phyloP scores from a whole-genome alignment of 1,284 basidiomycete species.

The Cutaneotrichosporon cyanovorans region DNA sequence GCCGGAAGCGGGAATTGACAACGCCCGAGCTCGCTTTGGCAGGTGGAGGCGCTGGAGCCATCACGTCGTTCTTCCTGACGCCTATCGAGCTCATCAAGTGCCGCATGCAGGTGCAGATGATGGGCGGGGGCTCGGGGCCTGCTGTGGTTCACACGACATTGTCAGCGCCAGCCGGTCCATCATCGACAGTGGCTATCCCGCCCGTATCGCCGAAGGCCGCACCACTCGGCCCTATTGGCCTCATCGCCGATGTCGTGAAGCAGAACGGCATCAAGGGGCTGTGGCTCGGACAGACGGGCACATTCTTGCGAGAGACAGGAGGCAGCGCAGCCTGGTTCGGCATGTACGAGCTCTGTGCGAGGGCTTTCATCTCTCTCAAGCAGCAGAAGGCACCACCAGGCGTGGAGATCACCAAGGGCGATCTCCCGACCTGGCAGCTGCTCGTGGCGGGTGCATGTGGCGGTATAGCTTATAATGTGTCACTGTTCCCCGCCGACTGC shows the following conservation, averaged over 20 bases:
- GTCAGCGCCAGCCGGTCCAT: conserved; percentile 23
- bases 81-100: conserved; percentile 89
- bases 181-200: conserved; percentile 13
- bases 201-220: conserved; percentile 7
- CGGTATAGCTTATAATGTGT: conserved; percentile 77
- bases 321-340: conserved; percentile 82
- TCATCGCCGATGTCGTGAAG: conserved; percentile 60
- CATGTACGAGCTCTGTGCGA: conserved; percentile 67
- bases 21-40: conserved; percentile 64
- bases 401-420: conserved; percentile 46
- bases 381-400: conserved; percentile 17
- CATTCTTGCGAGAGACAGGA: conserved; percentile 77
- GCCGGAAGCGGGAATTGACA: conserved; percentile 48
- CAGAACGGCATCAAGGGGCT: conserved; percentile 65
- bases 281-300: conserved; percentile 82
- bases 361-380: conserved; percentile 52
- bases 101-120: conserved; percentile 91
- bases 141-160: conserved; percentile 15
- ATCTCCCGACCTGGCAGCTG: conserved; percentile 69
- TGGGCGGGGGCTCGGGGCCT: conserved; percentile 31
- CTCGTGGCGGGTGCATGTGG: conserved; percentile 78
- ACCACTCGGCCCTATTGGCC: conserved; percentile 60
- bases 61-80: conserved; percentile 77
- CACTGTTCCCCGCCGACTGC: conserved; percentile 81
- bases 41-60: conserved; percentile 70